These are phyloP conservation scores for Astrocystis sublimbata DNA, from an alignment of 495 filamentous ascomycete species.

Conservation along the genomic window DNA sequence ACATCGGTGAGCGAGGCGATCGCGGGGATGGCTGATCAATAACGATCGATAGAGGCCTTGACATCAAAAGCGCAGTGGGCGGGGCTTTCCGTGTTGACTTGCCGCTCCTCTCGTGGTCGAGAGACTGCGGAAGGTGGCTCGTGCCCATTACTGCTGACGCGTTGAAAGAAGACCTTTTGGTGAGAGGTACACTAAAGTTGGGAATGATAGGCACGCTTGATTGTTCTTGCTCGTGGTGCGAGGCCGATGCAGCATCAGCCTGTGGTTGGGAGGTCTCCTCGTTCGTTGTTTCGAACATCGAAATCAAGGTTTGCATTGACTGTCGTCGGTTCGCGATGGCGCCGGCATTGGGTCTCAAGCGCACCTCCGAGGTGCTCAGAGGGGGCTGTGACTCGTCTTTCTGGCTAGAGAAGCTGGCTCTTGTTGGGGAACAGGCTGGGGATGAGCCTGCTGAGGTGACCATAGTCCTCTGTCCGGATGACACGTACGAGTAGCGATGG, in stretches of 20 bases:
- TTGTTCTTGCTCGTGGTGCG: constrained; percentile 23
- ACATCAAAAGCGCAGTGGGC: constrained; percentile 43
- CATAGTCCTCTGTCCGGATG: constrained; percentile 59
- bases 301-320: constrained; percentile 53
- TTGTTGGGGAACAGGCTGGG: constrained; percentile 49
- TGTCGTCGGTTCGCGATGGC: constrained; percentile 54
- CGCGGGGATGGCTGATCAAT: constrained; percentile 49
- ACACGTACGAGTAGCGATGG: constrained; percentile 62
- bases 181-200: constrained; percentile 52
- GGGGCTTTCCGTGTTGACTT: constrained; percentile 39
- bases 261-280: constrained; percentile 20
- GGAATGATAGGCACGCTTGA: constrained; percentile 33
- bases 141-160: constrained; percentile 11
- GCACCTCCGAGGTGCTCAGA: constrained; percentile 33
- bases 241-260: constrained; percentile 7
- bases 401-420: constrained; percentile 45
- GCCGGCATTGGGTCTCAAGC: constrained; percentile 51
- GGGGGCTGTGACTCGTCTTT: constrained; percentile 37
- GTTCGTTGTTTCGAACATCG: constrained; percentile 39
- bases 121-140: constrained; percentile 14
- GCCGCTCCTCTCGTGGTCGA: constrained; percentile 20
- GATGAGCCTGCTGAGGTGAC: constrained; percentile 58
- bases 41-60: constrained; percentile 51
- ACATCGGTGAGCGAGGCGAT: constrained; percentile 20
- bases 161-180: constrained; percentile 45